Conservation (phyloP, 371 early-diverging fungal genomes). For the Syncephalastrum racemosum region DNA sequence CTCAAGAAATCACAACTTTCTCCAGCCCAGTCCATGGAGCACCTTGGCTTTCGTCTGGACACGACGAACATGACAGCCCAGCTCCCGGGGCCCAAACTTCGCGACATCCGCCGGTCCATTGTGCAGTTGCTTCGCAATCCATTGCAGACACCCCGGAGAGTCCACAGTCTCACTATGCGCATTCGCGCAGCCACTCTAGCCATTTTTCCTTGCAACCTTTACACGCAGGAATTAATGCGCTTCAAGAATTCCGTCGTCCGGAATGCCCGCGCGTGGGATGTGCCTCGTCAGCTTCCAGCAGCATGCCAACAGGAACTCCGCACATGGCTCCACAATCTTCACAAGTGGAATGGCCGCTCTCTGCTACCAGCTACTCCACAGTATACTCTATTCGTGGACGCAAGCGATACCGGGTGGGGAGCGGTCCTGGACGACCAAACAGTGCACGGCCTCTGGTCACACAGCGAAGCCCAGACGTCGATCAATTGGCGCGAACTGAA, state of each 20-base stretch:
- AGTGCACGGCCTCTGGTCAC: slow-evolving; percentile 3
- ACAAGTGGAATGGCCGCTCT: slow-evolving; percentile 11
- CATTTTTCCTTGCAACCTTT: slow-evolving; percentile 21
- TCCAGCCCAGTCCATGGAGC: slow-evolving; percentile 18
- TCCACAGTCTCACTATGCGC: slow-evolving; percentile 25
- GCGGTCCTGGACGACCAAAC: neutral
- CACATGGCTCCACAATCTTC: slow-evolving; percentile 11
- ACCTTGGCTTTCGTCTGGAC: slow-evolving; percentile 20
- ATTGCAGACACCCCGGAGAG: slow-evolving; percentile 6
- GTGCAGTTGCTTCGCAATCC: neutral
- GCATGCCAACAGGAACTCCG: slow-evolving; percentile 12
- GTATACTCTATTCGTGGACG: slow-evolving; percentile 18
- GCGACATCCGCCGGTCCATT: slow-evolving; percentile 11
- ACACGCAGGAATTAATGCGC: slow-evolving; percentile 7
- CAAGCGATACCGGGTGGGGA: slow-evolving; percentile 24
- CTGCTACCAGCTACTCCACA: slow-evolving; percentile 7
- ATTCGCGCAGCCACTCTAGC: slow-evolving; percentile 24
- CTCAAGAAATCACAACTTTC: slow-evolving; percentile 16
- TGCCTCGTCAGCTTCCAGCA: neutral
- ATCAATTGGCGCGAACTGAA: slow-evolving; percentile 26
- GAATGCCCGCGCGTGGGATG: too few species aligned
- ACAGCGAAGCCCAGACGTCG: neutral
- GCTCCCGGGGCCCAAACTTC: slow-evolving; percentile 11
- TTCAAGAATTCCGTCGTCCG: too few species aligned
- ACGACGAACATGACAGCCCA: slow-evolving; percentile 13